phyloP scores from a whole-genome alignment of 2,329 filamentous ascomycete genomes.

The Fusarium equiseti region DNA sequence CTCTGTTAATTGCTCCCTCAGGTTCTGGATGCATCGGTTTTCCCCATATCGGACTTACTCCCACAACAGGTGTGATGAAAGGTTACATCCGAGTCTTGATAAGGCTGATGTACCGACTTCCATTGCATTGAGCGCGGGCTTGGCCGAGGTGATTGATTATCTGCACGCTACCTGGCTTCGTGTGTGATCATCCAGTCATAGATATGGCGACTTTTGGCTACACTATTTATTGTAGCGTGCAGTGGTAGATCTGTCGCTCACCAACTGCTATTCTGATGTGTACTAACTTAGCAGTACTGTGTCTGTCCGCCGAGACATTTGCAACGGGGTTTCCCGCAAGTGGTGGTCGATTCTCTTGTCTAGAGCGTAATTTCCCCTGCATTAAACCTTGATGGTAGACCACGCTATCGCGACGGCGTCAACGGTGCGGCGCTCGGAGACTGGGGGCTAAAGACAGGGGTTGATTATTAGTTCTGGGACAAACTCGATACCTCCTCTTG shows the following conservation, averaged over 20 bases:
- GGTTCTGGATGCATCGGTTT: background rate
- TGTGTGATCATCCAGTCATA: constrained; percentile 1
- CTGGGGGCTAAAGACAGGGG: constrained; percentile 20
- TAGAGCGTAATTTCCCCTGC: constrained; percentile 44
- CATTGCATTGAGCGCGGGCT: background rate
- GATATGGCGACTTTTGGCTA: constrained; percentile 2
- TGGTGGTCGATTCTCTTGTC: constrained; percentile 9
- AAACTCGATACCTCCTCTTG: background rate
- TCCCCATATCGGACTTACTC: background rate
- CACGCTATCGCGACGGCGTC: constrained; percentile 43
- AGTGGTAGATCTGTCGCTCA: background rate
- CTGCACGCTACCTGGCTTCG: constrained; percentile 3
- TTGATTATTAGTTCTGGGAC: constrained; percentile 21
- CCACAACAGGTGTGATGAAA: constrained; percentile 2
- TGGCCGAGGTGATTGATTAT: background rate
- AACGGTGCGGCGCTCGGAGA: constrained; percentile 46
- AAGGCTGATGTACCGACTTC: constrained; percentile 37
- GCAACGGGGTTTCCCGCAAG: constrained; percentile 10
- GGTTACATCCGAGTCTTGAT: constrained; percentile 29
- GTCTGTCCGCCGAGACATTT: constrained; percentile 4
- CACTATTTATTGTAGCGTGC: background rate
- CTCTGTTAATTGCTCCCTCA: background rate
- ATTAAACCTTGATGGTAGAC: constrained; percentile 45
- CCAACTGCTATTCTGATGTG: background rate
- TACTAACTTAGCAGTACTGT: background rate